These are phyloP conservation scores for Neltuma alba DNA, from an alignment of 306 rosid genomes.

Conservation along the genomic window DNA sequence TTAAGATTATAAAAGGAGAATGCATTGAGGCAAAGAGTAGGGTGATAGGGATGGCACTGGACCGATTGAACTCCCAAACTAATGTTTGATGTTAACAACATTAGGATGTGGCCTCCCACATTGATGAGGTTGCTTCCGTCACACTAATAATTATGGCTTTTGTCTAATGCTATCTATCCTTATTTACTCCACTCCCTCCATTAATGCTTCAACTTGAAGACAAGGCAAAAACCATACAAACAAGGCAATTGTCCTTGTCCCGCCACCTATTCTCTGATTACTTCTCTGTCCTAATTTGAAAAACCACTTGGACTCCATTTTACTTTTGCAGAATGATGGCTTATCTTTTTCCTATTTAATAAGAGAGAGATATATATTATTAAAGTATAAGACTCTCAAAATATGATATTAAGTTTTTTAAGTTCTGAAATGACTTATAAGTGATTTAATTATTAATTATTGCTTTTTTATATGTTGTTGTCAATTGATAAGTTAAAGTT, in stretches of 20 bases:
- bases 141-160: conserved; percentile 33
- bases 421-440: too few species aligned
- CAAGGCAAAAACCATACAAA: not conserved
- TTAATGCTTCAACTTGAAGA: not conserved
- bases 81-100: conserved; percentile 38
- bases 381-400: too few species aligned
- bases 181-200: not conserved
- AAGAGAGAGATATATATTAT: too few species aligned
- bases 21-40: conserved; percentile 46
- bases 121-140: conserved; percentile 37
- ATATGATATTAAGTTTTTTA: too few species aligned
- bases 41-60: conserved; percentile 44
- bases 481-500: too few species aligned
- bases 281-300: not conserved
- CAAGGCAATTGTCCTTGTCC: not conserved
- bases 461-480: too few species aligned
- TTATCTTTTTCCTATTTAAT: too few species aligned
- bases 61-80: conserved; percentile 34
- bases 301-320: not conserved
- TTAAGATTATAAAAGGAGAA: conserved; percentile 38
- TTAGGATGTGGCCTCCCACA: conserved; percentile 42
- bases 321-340: not conserved
- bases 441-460: too few species aligned
- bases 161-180: conserved; percentile 33
- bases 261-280: not conserved